These are phyloP conservation scores for Cercospora nicotianae DNA, from an alignment of 2,329 filamentous ascomycete species.

Conservation along the genomic window DNA sequence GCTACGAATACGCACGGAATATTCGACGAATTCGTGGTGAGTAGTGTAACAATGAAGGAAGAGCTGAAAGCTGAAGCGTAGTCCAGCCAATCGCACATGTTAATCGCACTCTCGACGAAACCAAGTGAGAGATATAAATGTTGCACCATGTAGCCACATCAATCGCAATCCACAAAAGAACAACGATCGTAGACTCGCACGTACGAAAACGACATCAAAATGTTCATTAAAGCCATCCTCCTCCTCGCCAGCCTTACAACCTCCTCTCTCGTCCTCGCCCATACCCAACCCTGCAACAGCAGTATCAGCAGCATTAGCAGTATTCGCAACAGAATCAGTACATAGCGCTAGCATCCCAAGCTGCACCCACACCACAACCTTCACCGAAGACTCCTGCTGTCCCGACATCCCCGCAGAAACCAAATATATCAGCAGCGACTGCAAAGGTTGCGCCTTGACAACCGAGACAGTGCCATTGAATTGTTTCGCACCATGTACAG, in stretches of 20 bases:
- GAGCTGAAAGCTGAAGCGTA: not conserved
- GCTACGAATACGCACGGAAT: not conserved
- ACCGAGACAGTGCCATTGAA: slow-evolving; percentile 9
- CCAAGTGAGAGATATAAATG: not conserved
- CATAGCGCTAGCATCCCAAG: too few species aligned
- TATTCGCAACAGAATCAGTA: too few species aligned
- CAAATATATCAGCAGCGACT: slow-evolving; percentile 6
- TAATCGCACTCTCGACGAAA: not conserved
- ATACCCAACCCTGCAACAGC: not conserved
- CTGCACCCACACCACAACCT: slow-evolving; percentile 15
- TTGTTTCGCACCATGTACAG: slow-evolving; percentile 17
- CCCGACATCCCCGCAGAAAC: slow-evolving; percentile 12
- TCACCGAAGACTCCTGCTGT: slow-evolving; percentile 11
- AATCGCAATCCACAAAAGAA: too few species aligned
- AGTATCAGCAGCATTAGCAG: not conserved
- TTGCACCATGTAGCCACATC: too few species aligned
- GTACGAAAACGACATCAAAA: not conserved
- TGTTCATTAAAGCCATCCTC: not conserved
- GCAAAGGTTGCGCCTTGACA: slow-evolving; percentile 3
- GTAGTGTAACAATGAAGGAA: not conserved
- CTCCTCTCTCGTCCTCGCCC: not conserved
- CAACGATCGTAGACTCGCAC: too few species aligned
- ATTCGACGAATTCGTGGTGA: not conserved
- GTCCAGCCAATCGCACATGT: not conserved
- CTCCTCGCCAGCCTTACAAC: not conserved